Evolutionary conservation across 2,329 filamentous ascomycete genomes (phyloP), one percentile per base, ranked within the genome.

Genomic region (Diaporthe citrichinensis): DNA sequence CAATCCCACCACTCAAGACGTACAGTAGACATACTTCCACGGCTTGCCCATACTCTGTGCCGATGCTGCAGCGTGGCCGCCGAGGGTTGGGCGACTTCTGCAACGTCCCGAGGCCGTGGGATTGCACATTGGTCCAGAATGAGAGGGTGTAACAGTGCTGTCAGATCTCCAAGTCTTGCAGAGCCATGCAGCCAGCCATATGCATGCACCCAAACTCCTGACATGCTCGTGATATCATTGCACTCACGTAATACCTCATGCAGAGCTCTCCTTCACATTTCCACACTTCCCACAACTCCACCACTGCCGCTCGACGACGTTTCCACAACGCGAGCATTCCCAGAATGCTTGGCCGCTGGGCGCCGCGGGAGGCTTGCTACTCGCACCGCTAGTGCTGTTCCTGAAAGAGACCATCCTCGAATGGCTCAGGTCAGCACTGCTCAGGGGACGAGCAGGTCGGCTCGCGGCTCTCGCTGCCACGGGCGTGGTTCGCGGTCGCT

Each of bases 271-370:
- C 82, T 91, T 91, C 82, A 91, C 86, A 77, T 83, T 86, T 2
- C 89, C 89, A 79, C 90, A 92, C 4, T 84, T 81, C 25, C 86
- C 87, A 78, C 90, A 92, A 34, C 87, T 89, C 89, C 90, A 91
- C 88, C 89, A 91, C 77, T 87, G 85, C 59, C 84, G 83, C 74
- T 90, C 88, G 84, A 91, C 89, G 36, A 83, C 80, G 2, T 85
- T 88, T 12, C 86, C 86, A 77, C 90, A 92, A 73, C 85, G 85
- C 23, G 84, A 85, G 78, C 90, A 92, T 44, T 83, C 83, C 90
- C 90, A 92, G 2, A 83, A 84, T 73, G 80, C 80, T 53, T 80
- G 81, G 55, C 73, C 79, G 8, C 80, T 73, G 25, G 78, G 73
- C 51, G 77, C 74, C 25, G 78, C 59, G n/a, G 77, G 74, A 9